These are phyloP conservation scores for Annulohypoxylon maeteangense DNA, from an alignment of 495 filamentous ascomycete species.

Conservation along the genomic window DNA sequence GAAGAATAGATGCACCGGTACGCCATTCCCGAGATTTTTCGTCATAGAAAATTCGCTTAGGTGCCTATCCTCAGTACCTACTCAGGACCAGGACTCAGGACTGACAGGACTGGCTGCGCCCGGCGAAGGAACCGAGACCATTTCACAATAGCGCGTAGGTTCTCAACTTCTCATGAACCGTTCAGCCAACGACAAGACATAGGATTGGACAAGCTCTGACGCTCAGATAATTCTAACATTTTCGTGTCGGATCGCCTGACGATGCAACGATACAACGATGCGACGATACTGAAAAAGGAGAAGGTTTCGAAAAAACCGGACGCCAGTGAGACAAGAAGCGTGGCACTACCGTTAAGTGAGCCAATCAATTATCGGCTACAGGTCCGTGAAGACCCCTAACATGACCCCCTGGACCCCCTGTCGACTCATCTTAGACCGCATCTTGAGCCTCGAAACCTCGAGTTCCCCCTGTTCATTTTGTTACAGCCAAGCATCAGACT, in stretches of 20 bases:
- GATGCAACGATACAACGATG: slow-evolving; percentile 47
- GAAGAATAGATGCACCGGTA: background rate
- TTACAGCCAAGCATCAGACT: slow-evolving; percentile 29
- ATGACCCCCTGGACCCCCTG: slow-evolving; percentile 26
- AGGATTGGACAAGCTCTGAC: slow-evolving; percentile 16
- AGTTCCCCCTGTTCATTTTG: slow-evolving; percentile 12
- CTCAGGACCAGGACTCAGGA: no score
- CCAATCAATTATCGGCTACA: slow-evolving; percentile 18
- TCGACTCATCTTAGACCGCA: slow-evolving; percentile 7
- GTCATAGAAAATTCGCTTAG: slow-evolving; percentile 15
- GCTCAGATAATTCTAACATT: slow-evolving; percentile 18
- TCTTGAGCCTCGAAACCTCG: slow-evolving; percentile 32
- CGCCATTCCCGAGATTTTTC: background rate
- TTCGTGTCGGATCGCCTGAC: slow-evolving; percentile 43
- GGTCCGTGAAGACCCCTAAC: slow-evolving; percentile 27
- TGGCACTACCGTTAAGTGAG: slow-evolving; percentile 18
- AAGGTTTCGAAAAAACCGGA: slow-evolving; percentile 40
- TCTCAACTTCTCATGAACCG: background rate
- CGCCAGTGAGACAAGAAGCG: slow-evolving; percentile 30
- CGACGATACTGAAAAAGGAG: slow-evolving; percentile 39
- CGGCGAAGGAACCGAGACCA: slow-evolving; percentile 10
- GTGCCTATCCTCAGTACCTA: no score
- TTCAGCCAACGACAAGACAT: background rate
- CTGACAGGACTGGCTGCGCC: slow-evolving; percentile 4
- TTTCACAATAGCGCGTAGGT: slow-evolving; percentile 11